A percentile compares a stretch with the other conserved stretches of the same genome.
These are phyloP conservation scores for Epichloe bromicola DNA, from an alignment of 2,329 filamentous ascomycete genomes.

Conservation along the genomic window DNA sequence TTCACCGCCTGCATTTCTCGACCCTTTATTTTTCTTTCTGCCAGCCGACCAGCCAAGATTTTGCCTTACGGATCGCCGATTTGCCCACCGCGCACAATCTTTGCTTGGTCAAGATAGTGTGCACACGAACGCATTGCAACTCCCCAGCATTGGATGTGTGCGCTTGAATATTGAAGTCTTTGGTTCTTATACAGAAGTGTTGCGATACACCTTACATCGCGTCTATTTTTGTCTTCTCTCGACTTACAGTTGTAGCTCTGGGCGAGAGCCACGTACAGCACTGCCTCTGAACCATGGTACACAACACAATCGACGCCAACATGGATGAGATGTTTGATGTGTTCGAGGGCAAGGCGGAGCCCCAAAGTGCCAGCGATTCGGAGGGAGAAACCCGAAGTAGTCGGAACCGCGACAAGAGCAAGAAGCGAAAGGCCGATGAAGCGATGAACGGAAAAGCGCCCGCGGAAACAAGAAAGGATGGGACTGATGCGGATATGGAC, in stretches of 20 bases:
- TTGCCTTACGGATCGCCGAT: constrained; percentile 3
- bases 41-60: constrained; percentile 6
- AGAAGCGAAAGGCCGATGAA: constrained; percentile 79
- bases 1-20: constrained; percentile 14
- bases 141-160: constrained; percentile 10
- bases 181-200: neutral
- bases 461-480: constrained; percentile 6
- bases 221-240: neutral
- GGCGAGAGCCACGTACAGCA: neutral
- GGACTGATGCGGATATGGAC: constrained; percentile 21
- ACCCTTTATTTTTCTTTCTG: constrained; percentile 15
- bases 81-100: neutral
- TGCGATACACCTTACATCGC: neutral
- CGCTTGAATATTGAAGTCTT: constrained; percentile 2
- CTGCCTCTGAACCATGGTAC: neutral
- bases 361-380: constrained; percentile 28
- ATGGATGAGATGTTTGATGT: constrained; percentile 79
- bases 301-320: constrained; percentile 5
- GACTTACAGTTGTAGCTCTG: neutral
- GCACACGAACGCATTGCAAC: constrained; percentile 9
- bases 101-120: neutral
- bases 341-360: constrained; percentile 50
- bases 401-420: constrained; percentile 49
- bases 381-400: constrained; percentile 33
- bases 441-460: constrained; percentile 45